phyloP scores from a whole-genome alignment of 1,139 yeast genomes.

The Candida sp. region DNA sequence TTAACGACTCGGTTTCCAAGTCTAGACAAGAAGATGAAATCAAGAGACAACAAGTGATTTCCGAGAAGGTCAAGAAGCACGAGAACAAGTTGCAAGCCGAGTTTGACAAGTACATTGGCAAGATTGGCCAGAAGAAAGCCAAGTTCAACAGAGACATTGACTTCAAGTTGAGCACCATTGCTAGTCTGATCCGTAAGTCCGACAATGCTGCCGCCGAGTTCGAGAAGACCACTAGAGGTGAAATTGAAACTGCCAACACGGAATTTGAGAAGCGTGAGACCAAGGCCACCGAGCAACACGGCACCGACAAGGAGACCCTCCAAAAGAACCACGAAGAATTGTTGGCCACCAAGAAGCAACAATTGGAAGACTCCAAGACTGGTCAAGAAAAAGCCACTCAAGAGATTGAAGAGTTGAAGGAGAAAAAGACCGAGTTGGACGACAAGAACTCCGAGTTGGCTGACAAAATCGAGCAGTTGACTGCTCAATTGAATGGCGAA shows the following conservation, averaged over 20 bases:
- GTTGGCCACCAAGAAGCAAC: slow-evolving; percentile 52
- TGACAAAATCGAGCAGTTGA: slow-evolving; percentile 44
- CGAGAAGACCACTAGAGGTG: slow-evolving; percentile 40
- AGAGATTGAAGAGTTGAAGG: slow-evolving; percentile 48
- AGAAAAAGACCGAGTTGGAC: slow-evolving; percentile 44
- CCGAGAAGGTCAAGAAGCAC: slow-evolving; percentile 42
- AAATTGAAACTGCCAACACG: slow-evolving; percentile 48
- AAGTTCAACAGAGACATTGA: slow-evolving; percentile 46
- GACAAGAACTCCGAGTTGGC: slow-evolving; percentile 48
- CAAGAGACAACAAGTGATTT: slow-evolving; percentile 44
- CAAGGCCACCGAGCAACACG: slow-evolving; percentile 52
- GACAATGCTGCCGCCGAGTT: slow-evolving; percentile 38
- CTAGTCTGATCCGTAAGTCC: slow-evolving; percentile 32
- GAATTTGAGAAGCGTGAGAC: slow-evolving; percentile 52
- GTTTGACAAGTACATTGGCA: slow-evolving; percentile 43
- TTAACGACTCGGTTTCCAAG: slow-evolving; percentile 54
- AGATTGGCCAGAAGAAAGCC: slow-evolving; percentile 44
- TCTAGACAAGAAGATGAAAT: slow-evolving; percentile 52
- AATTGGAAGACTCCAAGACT: slow-evolving; percentile 51
- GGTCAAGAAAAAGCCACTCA: slow-evolving; percentile 50
- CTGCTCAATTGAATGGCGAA: slow-evolving; percentile 44
- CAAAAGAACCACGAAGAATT: slow-evolving; percentile 50
- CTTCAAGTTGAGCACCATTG: slow-evolving; percentile 35
- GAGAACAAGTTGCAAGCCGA: slow-evolving; percentile 46
- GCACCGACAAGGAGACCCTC: slow-evolving; percentile 47